Base-by-base conservation (phyloP, 1,284 basidiomycete genomes). In the Sanguinoderma infundibulare region DNA sequence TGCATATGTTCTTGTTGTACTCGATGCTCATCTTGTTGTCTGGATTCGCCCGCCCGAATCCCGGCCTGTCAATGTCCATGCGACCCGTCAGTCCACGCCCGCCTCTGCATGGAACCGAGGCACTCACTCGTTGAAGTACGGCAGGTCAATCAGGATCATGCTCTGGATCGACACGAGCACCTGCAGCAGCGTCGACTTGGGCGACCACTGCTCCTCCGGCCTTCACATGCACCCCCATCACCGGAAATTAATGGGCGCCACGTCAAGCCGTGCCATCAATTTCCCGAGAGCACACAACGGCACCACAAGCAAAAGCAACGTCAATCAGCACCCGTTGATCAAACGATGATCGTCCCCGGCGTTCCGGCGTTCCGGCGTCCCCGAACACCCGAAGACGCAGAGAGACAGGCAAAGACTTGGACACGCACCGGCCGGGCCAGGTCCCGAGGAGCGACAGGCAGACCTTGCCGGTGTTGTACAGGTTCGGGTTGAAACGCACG, bases 101-200 rank as follows among this genome's bases (percentile, higher is more conserved):
- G 22, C 36, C n/a, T n/a, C n/a, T n/a, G n/a, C n/a, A n/a, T n/a
- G n/a, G n/a, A n/a, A n/a, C n/a, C 35, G 35, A 57, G 10, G 3
- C 15, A 77, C 80, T 32, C 64, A 84, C 83, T 85, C 84, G 66
- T 85, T 85, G 72, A 81, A 85, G 66, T 79, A 85, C 2, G 84
- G 83, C n/a, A 77, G 63, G 55, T 85, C 82, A 42, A 83, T 78
- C 51, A 86, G 72, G 62, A 85, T 85, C 84, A 85, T 85, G 68
- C 80, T 81, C 68, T 85, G 83, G 24, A 85, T 84, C 59, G 81
- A 83, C 34, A 86, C 79, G 12, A 85, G 71, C 10, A 85, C 83
- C 68, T 85, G 84, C 38, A 85, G 72, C 28, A 85, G 71, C 8
- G 83, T 85, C n/a, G 82, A 85, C 54, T 80, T 80, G 26, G 78